These are phyloP conservation scores for Ganoderma sinense DNA, from an alignment of 1,284 basidiomycete genomes.

Conservation along the genomic window DNA sequence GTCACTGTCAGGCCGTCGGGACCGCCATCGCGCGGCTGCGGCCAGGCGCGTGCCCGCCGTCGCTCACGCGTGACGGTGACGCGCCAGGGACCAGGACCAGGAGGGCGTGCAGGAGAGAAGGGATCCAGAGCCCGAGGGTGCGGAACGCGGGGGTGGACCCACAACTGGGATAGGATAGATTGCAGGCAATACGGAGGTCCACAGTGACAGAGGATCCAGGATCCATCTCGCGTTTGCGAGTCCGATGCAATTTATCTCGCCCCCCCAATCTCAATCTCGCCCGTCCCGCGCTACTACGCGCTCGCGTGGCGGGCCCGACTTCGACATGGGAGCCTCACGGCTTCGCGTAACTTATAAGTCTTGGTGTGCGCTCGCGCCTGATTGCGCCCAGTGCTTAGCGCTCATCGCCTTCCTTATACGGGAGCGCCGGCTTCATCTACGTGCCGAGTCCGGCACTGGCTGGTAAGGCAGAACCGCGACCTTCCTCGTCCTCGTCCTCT, in stretches of 20 bases:
- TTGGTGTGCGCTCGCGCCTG: too few relatives aligned
- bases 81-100: background rate
- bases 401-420: background rate
- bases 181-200: constrained; percentile 9
- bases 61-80: too few relatives aligned
- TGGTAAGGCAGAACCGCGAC: too few relatives aligned
- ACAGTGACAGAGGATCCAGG: constrained; percentile 3
- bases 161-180: constrained; percentile 33
- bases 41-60: background rate
- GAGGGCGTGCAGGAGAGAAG: background rate
- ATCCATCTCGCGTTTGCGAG: constrained; percentile 9
- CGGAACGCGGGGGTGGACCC: constrained; percentile 27
- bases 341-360: background rate
- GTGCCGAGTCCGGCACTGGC: background rate
- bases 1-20: background rate
- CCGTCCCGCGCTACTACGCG: background rate
- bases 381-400: background rate
- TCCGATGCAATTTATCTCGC: constrained; percentile 29
- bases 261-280: constrained; percentile 26
- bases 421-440: background rate
- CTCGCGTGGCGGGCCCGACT: constrained; percentile 4
- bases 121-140: constrained; percentile 13
- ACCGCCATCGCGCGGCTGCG: background rate
- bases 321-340: constrained; percentile 8
- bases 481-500: background rate